Evolutionary conservation across 257 asterid species (phyloP), one percentile per base, ranked within the genome.

Genomic region (Fraxinus pennsylvanica): DNA sequence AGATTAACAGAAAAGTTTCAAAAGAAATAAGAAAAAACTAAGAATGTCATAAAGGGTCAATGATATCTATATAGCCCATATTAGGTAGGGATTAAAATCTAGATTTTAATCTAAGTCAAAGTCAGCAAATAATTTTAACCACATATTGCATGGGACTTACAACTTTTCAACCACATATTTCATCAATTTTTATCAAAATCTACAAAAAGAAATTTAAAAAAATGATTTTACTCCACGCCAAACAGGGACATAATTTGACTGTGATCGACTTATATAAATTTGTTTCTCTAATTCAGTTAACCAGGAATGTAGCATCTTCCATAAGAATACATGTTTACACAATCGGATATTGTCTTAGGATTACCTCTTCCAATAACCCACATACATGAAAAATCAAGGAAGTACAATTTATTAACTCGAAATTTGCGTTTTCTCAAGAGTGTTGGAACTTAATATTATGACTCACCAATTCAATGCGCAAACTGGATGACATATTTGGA

Each of bases 381-480:
- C 19, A 43, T 15, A 6, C n/a, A 73, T 21, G 74, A 61, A 3
- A 65, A 52, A 65, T 15, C 71, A 45, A 73, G 21, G n/a, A n/a
- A 71, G 8, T 76, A 12, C 35, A 57, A 61, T 71, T 73, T 32
- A 29, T 39, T 38, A 77, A 38, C 14, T 9, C 22, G 9, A 43
- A 59, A 35, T 59, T 32, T n/a, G 9, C 33, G 2, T 45, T 43
- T 36, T 12, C 38, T 13, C 36, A 45, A 75, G 39, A 25, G 35
- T 13, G 29, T 19, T 81, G 72, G 72, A 78, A 68, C 76, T 52
- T 22, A 50, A 72, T 2, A 39, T 41, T 68, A 68, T 7, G 75
- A 69, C 95, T 89, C 82, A 92, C 98, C 93, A 90, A 85, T 85
- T 92, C 98, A 74, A 95, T 91, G 83, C 93, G 92, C 90, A 94